These are phyloP conservation scores for Penicillium lividum DNA, from an alignment of 495 filamentous ascomycete genomes.

Conservation along the genomic window DNA sequence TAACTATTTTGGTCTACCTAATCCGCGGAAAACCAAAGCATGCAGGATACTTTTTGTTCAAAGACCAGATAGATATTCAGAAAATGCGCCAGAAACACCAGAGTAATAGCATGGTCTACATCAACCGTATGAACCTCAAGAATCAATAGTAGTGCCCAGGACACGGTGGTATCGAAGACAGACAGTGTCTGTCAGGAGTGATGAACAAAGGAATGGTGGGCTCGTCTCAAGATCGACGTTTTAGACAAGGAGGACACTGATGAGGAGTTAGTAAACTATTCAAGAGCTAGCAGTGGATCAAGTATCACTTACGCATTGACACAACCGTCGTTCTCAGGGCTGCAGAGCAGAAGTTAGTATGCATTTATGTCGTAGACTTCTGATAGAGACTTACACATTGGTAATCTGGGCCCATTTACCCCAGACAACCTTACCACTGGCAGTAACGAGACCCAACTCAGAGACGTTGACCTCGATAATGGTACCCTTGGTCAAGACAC, in stretches of 20 bases:
- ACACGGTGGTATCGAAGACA: constrained; percentile 31
- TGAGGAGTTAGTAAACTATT: constrained; percentile 7
- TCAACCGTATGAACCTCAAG: constrained; percentile 20
- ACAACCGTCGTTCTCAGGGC: constrained; percentile 28
- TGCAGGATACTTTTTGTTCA: constrained; percentile 31
- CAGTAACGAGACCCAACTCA: constrained; percentile 89
- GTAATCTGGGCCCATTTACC: constrained; percentile 75
- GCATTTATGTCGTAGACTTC: no score
- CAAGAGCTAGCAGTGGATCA: background rate
- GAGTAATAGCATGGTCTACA: constrained; percentile 25
- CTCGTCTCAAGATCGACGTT: constrained; percentile 5
- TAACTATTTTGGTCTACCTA: constrained; percentile 28
- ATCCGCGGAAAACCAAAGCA: constrained; percentile 19
- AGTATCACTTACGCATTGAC: constrained; percentile 22
- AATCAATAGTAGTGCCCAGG: constrained; percentile 25
- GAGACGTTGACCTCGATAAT: constrained; percentile 95
- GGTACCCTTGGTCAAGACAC: constrained; percentile 91
- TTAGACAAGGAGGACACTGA: constrained; percentile 33
- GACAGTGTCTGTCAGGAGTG: constrained; percentile 19
- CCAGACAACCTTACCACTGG: constrained; percentile 92
- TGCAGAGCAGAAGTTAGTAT: constrained; percentile 6
- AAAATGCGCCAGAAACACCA: constrained; percentile 34
- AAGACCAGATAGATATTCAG: constrained; percentile 22
- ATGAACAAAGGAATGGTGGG: constrained; percentile 15
- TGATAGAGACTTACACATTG: constrained; percentile 52